Evolutionary conservation across 768 basidiomycete genomes (phyloP).

Genomic region (Lactarius hengduanensis): DNA sequence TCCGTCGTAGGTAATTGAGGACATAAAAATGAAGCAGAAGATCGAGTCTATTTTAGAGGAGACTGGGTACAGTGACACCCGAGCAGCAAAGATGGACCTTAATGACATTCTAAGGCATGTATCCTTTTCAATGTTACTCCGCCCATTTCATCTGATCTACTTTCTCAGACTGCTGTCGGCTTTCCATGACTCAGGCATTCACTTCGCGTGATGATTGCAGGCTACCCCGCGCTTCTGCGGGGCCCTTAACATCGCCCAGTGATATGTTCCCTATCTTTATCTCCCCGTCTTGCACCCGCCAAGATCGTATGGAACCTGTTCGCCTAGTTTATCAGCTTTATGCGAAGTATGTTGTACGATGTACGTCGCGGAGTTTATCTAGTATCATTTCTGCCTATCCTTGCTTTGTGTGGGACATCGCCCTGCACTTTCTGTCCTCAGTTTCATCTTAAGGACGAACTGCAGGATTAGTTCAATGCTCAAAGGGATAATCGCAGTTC

Average conservation of each 20-base stretch:
- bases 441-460: background rate
- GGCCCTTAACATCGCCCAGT: background rate
- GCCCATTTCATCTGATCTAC: background rate
- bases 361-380: background rate
- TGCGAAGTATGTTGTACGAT: background rate
- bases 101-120: slow-evolving; percentile 22
- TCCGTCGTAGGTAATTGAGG: background rate
- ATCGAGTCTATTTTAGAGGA: slow-evolving; percentile 28
- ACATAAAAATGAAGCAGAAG: slow-evolving; percentile 20
- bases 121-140: background rate
- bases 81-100: slow-evolving; percentile 30
- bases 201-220: background rate
- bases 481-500: background rate
- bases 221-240: background rate
- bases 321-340: background rate
- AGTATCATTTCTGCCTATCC: background rate
- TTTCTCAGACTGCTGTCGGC: background rate
- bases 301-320: background rate
- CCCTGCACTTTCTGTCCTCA: background rate
- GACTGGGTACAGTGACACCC: slow-evolving; percentile 22
- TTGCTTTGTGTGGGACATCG: background rate
- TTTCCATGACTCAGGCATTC: background rate
- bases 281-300: background rate
- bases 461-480: background rate
- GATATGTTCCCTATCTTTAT: background rate